Evolutionary conservation across 495 filamentous ascomycete species (phyloP).

Genomic region (Xylaria palmicola): DNA sequence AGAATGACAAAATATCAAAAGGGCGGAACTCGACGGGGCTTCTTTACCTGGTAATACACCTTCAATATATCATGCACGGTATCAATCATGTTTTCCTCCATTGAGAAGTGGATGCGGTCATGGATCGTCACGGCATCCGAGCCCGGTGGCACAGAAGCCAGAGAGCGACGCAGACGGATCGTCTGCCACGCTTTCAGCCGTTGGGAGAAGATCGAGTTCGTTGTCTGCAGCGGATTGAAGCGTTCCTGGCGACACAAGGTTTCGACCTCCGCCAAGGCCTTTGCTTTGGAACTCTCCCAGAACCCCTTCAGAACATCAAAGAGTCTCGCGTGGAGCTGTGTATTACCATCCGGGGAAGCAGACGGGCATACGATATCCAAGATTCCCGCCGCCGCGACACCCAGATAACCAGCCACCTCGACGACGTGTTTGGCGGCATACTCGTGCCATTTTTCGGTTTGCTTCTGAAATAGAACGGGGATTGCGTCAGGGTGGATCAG

Average conservation of each 20-base stretch:
- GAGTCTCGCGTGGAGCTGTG: background rate
- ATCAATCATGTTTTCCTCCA: slow-evolving; percentile 34
- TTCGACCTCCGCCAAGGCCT: background rate
- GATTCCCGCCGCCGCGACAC: background rate
- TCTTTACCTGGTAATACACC: slow-evolving; percentile 40
- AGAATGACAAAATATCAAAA: too few species aligned
- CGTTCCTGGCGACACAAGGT: background rate
- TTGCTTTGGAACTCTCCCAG: background rate
- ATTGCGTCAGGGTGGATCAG: background rate
- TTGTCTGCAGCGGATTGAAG: slow-evolving; percentile 25
- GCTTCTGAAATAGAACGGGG: background rate
- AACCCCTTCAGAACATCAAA: background rate
- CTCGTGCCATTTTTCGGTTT: slow-evolving; percentile 1
- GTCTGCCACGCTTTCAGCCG: slow-evolving; percentile 15
- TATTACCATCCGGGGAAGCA: background rate
- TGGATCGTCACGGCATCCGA: background rate
- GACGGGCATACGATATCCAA: background rate
- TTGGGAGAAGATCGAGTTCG: slow-evolving; percentile 8
- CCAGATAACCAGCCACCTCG: slow-evolving; percentile 20
- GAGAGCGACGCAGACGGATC: slow-evolving; percentile 3
- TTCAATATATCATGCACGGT: slow-evolving; percentile 45
- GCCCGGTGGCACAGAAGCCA: background rate
- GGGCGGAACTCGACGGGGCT: background rate
- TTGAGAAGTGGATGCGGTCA: slow-evolving; percentile 19
- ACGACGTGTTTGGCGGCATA: slow-evolving; percentile 34